Conservation (phyloP, 768 basidiomycete genomes). For the Pholiota molesta region DNA sequence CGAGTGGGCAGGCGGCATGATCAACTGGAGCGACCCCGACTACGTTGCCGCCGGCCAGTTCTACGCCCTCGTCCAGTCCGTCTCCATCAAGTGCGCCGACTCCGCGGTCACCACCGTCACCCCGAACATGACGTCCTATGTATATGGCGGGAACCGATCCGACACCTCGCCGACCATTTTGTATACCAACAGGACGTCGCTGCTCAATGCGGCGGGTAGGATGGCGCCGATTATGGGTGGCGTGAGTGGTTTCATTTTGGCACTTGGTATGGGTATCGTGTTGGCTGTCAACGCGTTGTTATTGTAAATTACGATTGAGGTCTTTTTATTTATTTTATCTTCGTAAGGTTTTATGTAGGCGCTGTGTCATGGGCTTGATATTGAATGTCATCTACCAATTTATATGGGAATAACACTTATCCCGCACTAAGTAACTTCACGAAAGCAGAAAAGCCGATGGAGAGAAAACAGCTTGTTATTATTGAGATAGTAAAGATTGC, state of each 20-base stretch:
- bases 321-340: background rate
- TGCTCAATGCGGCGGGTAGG: slow-evolving; percentile 50
- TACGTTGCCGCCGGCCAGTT: slow-evolving; percentile 77
- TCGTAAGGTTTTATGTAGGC: background rate
- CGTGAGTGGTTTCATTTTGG: slow-evolving; percentile 21
- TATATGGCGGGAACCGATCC: slow-evolving; percentile 58
- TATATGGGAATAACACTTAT: background rate
- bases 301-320: slow-evolving; percentile 13
- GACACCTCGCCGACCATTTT: slow-evolving; percentile 53
- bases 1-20: slow-evolving; percentile 81
- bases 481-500: too few species aligned
- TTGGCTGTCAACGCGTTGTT: slow-evolving; percentile 28
- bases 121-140: slow-evolving; percentile 60
- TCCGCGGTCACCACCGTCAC: slow-evolving; percentile 41
- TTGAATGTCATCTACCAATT: background rate
- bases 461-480: too few species aligned
- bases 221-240: slow-evolving; percentile 19
- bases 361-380: background rate
- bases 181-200: slow-evolving; percentile 60
- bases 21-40: slow-evolving; percentile 81
- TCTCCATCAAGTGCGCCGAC: slow-evolving; percentile 68
- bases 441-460: background rate
- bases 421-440: background rate
- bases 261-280: slow-evolving; percentile 28
- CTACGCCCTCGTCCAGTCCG: slow-evolving; percentile 62